Percentiles rank a stretch among this genome's conserved stretches.
Evolutionary conservation across 2,329 filamentous ascomycete genomes (phyloP).

Genomic region (Hypomyces rosellus): DNA sequence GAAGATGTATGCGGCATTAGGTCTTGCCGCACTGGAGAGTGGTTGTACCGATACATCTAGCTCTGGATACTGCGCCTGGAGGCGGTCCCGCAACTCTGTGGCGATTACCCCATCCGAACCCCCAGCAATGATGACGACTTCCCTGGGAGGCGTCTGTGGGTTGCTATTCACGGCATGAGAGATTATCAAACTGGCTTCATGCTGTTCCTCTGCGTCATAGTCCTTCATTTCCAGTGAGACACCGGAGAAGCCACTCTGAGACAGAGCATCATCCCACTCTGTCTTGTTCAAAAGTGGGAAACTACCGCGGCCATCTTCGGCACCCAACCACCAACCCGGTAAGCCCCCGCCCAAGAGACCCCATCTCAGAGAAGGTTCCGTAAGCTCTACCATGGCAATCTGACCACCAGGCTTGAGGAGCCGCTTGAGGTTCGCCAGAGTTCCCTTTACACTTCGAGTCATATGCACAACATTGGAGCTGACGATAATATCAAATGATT

Average conservation of each 20-base stretch:
- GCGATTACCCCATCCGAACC: not conserved
- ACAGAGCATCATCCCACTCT: conserved; percentile 3
- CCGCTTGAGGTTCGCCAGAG: conserved; percentile 1
- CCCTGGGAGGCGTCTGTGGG: not conserved
- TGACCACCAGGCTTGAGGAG: conserved; percentile 11
- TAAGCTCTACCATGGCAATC: conserved; percentile 10
- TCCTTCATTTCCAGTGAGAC: conserved; percentile 8
- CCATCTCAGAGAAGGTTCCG: conserved; percentile 8
- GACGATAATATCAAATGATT: conserved; percentile 15
- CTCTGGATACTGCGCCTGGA: not conserved
- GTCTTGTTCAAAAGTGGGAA: conserved; percentile 1
- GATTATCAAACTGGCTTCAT: conserved; percentile 8
- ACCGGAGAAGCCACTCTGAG: conserved; percentile 7
- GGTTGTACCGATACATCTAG: not conserved
- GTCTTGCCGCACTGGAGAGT: not conserved
- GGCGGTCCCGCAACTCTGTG: not conserved
- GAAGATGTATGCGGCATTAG: conserved; percentile 6
- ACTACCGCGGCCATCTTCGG: conserved; percentile 3
- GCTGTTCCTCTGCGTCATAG: conserved; percentile 2
- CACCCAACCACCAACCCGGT: conserved; percentile 8
- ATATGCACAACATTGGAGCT: conserved; percentile 18
- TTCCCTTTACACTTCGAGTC: not conserved
- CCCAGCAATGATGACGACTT: conserved; percentile 5
- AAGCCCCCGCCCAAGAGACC: not conserved
- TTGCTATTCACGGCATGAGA: conserved; percentile 1